Base-by-base conservation (phyloP, 2,329 filamentous ascomycete genomes). In the Paramyrothecium roridum region DNA sequence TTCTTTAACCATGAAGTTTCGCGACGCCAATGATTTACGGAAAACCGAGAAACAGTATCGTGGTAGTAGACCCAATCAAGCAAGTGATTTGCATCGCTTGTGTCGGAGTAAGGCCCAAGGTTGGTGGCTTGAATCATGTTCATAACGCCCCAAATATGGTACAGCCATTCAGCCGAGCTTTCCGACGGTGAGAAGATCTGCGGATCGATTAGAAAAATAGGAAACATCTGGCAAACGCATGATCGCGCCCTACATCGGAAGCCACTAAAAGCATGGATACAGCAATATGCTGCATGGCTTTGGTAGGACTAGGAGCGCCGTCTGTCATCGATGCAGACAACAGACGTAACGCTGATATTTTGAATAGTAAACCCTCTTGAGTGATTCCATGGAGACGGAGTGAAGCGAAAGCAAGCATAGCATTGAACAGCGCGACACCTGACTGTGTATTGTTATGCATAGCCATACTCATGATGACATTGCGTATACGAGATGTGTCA, bases 11-110 rank as follows among this genome's bases (percentile, higher is more conserved):
- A n/a, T n/a, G n/a, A n/a, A n/a, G n/a, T n/a, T n/a, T n/a, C n/a
- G n/a, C n/a, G n/a, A n/a, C n/a, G 53, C 62, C 62, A 64, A 49
- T 64, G 58, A n/a, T 57, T 52, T 16, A 56, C 48, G 17, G 59
- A 53, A 16, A 64, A 64, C 1, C 55, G 55, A 21, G 61, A 61
- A 11, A 64, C 30, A 8, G 59, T 49, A 16, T 59, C 53, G 21
- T 62, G 61, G 19, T 64, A 64, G 47, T 60, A 56, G n/a, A 60
- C 61, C 62, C 62, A 64, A 16, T 57, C 58, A n/a, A 63, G 46
- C 2, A 64, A 26, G 16, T 52, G 11, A 4, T 48, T 53, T 4
- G 26, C 53, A 17, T 58, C 54, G 19, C 16, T 52, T 43, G 37
- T 11, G 8, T 22, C 4, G 1, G 53, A 50, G 11, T 50, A 45